phyloP scores from a whole-genome alignment of 495 filamentous ascomycete genomes.

The Xanthoparmelia taractica region DNA sequence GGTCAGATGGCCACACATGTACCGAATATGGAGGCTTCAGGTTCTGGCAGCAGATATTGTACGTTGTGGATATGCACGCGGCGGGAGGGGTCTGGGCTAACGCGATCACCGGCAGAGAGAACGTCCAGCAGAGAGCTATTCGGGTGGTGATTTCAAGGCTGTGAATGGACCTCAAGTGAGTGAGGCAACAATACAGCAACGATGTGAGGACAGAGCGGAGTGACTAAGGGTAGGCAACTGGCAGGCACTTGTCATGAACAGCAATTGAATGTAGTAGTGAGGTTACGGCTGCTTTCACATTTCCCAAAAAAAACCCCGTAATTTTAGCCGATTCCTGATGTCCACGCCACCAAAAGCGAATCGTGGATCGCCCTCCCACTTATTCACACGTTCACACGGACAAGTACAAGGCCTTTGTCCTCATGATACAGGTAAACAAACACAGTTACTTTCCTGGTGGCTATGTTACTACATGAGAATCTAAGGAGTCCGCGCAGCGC shows the following conservation, averaged over 20 bases:
- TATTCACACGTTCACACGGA: background rate
- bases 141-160: background rate
- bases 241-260: conserved; percentile 1
- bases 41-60: conserved; percentile 5
- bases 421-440: background rate
- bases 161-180: background rate
- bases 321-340: conserved; percentile 3
- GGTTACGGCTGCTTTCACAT: conserved; percentile 5
- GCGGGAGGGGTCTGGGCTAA: conserved; percentile 17
- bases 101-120: conserved; percentile 12
- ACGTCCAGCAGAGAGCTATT: background rate
- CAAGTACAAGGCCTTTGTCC: too few species aligned
- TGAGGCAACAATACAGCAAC: background rate
- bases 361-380: background rate
- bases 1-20: background rate
- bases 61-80: conserved; percentile 14
- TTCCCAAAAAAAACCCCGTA: background rate
- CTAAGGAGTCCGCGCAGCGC: background rate
- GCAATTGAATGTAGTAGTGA: conserved; percentile 5
- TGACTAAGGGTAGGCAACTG: background rate
- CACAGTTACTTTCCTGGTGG: background rate
- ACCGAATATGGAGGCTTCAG: conserved; percentile 2
- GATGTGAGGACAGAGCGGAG: background rate
- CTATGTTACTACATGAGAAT: background rate
- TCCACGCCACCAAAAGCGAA: background rate